A percentile compares a stretch with the other conserved stretches of the same genome.
phyloP scores from a whole-genome alignment of 768 basidiomycete species.

The Lanmaoa rubissima region DNA sequence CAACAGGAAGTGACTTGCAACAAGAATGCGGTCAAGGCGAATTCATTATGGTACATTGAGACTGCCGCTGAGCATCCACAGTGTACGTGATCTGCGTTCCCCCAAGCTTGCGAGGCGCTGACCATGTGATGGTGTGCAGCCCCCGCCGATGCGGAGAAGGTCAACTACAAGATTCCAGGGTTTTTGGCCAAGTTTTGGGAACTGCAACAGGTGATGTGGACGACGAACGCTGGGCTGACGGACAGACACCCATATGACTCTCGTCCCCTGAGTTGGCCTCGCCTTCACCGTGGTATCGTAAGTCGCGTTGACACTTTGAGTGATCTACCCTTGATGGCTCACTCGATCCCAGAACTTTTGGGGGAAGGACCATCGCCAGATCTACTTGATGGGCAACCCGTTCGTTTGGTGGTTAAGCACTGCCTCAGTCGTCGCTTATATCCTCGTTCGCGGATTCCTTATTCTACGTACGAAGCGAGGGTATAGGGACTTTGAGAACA shows the following conservation, averaged over 20 bases:
- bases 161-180: constrained; percentile 88
- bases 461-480: constrained; percentile 90
- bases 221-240: constrained; percentile 92
- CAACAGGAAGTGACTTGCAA: constrained; percentile 99
- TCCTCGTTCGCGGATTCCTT: constrained; percentile 69
- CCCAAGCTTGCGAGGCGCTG: background rate
- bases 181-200: constrained; percentile 92
- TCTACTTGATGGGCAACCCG: constrained; percentile 95
- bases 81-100: constrained; percentile 45
- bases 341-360: constrained; percentile 77
- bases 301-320: constrained; percentile 33
- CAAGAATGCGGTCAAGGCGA: constrained; percentile 87
- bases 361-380: constrained; percentile 94
- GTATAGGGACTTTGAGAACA: constrained; percentile 87
- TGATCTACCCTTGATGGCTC: background rate
- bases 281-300: constrained; percentile 88
- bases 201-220: constrained; percentile 94
- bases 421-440: constrained; percentile 64
- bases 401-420: constrained; percentile 90
- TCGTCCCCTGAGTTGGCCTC: constrained; percentile 90
- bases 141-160: constrained; percentile 63
- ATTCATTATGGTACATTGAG: constrained; percentile 94
- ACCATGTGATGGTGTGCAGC: constrained; percentile 44
- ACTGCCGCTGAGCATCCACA: constrained; percentile 67
- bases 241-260: constrained; percentile 96